phyloP scores from a whole-genome alignment of 1,139 yeast species.

The Pichia sp. region DNA sequence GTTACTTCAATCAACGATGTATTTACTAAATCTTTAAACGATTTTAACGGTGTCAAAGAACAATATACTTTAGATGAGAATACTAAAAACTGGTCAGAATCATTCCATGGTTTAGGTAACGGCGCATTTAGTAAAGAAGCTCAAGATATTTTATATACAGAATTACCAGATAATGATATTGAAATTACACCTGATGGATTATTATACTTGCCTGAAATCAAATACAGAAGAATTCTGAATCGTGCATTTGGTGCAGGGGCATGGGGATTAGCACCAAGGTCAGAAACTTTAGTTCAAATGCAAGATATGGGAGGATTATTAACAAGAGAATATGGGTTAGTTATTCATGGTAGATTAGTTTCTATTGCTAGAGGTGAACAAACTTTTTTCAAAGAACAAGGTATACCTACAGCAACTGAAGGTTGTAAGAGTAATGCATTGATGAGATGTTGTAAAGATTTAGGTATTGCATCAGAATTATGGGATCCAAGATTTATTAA shows the following conservation, averaged over 20 bases:
- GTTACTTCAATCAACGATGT: slow-evolving; percentile 15
- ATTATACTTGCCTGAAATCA: slow-evolving; percentile 86
- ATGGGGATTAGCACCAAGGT: slow-evolving; percentile 95
- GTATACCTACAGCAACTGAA: slow-evolving; percentile 92
- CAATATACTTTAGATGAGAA: background rate
- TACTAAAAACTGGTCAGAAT: slow-evolving; percentile 59
- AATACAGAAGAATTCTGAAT: slow-evolving; percentile 82
- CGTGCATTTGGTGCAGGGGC: slow-evolving; percentile 97
- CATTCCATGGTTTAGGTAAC: slow-evolving; percentile 78
- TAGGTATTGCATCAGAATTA: slow-evolving; percentile 91
- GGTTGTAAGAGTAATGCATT: slow-evolving; percentile 95
- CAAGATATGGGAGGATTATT: slow-evolving; percentile 45
- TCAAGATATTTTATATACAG: slow-evolving; percentile 53
- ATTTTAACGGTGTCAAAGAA: slow-evolving; percentile 13
- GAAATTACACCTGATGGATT: slow-evolving; percentile 96
- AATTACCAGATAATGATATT: slow-evolving; percentile 61
- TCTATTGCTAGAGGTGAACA: slow-evolving; percentile 95
- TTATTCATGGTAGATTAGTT: slow-evolving; percentile 83
- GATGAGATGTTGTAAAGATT: slow-evolving; percentile 96
- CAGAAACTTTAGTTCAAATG: slow-evolving; percentile 63
- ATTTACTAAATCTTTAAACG: slow-evolving; percentile 21
- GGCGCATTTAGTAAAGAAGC: slow-evolving; percentile 62
- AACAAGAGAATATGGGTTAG: slow-evolving; percentile 83
- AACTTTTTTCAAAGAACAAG: slow-evolving; percentile 80
- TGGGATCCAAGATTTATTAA: slow-evolving; percentile 96